These are phyloP conservation scores for Xylariales sp. DNA, from an alignment of 2,329 filamentous ascomycete species.

Conservation along the genomic window DNA sequence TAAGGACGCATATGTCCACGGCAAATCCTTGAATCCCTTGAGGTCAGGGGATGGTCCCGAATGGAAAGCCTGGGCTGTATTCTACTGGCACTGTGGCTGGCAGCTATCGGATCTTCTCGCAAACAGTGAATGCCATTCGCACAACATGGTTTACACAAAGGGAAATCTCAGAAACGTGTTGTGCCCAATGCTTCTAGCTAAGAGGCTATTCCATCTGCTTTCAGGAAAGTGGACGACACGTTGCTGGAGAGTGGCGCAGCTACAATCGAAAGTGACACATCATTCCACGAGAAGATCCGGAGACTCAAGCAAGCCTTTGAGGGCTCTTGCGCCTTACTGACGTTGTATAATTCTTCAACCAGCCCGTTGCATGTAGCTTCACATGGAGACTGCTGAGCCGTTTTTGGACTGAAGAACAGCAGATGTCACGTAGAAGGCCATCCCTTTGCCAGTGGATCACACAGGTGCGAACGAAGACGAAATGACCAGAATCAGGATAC, in stretches of 20 bases:
- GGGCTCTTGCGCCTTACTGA: slow-evolving; percentile 60
- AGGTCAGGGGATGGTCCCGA: slow-evolving; percentile 13
- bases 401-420: slow-evolving; percentile 49
- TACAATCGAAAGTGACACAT: slow-evolving; percentile 25
- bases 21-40: slow-evolving; percentile 24
- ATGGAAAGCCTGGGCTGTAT: slow-evolving; percentile 30
- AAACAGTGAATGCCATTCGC: slow-evolving; percentile 26
- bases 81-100: slow-evolving; percentile 32
- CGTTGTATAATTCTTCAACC: slow-evolving; percentile 50
- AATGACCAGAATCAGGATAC: slow-evolving; percentile 44
- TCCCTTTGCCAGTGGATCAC: slow-evolving; percentile 59
- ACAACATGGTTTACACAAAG: slow-evolving; percentile 18
- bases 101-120: slow-evolving; percentile 28
- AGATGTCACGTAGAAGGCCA: slow-evolving; percentile 43
- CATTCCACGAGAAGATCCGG: slow-evolving; percentile 24
- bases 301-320: slow-evolving; percentile 29
- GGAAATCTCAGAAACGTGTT: slow-evolving; percentile 12
- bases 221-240: slow-evolving; percentile 31
- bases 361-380: slow-evolving; percentile 55
- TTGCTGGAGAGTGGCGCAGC: slow-evolving; percentile 22
- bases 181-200: slow-evolving; percentile 24
- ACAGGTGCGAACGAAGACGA: slow-evolving; percentile 60
- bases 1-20: slow-evolving; percentile 29
- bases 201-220: slow-evolving; percentile 32
- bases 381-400: slow-evolving; percentile 62